A percentile compares a stretch with the other conserved stretches of the same genome.
Conservation (phyloP, 202 grass and related monocot genomes). For the Panicum hallii region DNA sequence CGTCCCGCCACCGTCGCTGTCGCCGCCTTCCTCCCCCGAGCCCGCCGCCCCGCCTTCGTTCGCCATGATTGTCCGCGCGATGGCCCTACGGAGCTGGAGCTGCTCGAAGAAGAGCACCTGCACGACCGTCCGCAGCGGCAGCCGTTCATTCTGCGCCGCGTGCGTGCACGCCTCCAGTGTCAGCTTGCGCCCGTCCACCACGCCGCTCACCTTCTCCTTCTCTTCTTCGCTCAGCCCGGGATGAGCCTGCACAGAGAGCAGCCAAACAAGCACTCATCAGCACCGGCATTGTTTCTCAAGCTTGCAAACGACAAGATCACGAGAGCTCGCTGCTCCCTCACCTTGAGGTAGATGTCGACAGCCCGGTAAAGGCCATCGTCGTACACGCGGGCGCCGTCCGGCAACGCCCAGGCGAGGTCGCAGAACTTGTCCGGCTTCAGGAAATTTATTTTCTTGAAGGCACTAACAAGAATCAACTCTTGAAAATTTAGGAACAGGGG, state of each 20-base stretch:
- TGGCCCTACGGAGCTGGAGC: slow-evolving; percentile 89
- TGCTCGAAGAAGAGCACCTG: slow-evolving; percentile 99
- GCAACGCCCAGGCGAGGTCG: slow-evolving; percentile 84
- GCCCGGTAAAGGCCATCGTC: slow-evolving; percentile 97
- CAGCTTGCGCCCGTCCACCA: slow-evolving; percentile 90
- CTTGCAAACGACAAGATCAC: background rate
- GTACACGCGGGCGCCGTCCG: slow-evolving; percentile 77
- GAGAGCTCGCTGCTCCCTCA: slow-evolving; percentile 25
- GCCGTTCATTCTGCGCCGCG: slow-evolving; percentile 90
- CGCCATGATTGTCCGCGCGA: slow-evolving; percentile 70
- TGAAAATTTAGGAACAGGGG: no score
- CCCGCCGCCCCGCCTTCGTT: slow-evolving; percentile 52
- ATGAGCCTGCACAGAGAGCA: slow-evolving; percentile 64
- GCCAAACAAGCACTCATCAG: background rate
- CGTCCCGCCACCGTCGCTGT: slow-evolving; percentile 45
- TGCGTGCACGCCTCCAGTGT: slow-evolving; percentile 96
- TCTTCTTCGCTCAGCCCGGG: slow-evolving; percentile 74
- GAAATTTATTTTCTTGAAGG: no score
- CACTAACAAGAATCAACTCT: no score
- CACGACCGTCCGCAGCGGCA: slow-evolving; percentile 84
- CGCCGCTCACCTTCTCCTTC: slow-evolving; percentile 78
- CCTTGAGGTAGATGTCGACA: slow-evolving; percentile 98
- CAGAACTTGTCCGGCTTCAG: slow-evolving; percentile 87
- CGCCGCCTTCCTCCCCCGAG: slow-evolving; percentile 55
- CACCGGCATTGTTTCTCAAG: no score